Base-by-base conservation (phyloP, 2,329 filamentous ascomycete species). In the Fonsecaea nubica region DNA sequence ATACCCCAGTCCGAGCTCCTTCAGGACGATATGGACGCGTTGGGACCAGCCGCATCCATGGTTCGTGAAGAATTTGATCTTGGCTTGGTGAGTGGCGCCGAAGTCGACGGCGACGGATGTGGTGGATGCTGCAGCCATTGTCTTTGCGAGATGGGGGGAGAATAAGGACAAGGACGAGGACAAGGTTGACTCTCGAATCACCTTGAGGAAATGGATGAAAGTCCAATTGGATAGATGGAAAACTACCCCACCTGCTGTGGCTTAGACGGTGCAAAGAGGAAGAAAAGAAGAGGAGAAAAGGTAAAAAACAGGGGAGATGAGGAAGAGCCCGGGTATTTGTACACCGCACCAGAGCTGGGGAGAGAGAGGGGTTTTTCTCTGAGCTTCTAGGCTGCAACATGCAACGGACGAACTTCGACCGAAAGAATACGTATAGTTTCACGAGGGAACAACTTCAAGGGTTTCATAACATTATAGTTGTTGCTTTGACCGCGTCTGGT, bases 31-130 rank as follows among this genome's bases (percentile, higher is more conserved):
- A 72, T 93, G 89, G 0, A 87, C 90, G 40, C 92, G 89, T 75
- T 94, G 91, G 15, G 90, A 91, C 77, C 86, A 92, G 25, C 90
- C 90, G 76, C 90, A 93, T 58, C 71, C 59, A 72, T 87, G 88
- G 80, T 88, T 90, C 57, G 90, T 92, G 79, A 92, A 92, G 50
- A 92, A 81, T 36, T 81, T 88, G 76, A 91, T 87, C 71, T 86
- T 86, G 13, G 65, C 62, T 6, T 61, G 60, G 2, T 38, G 33
- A 78, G 67, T 66, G 71, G 71, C 30, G 45, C 21, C 45, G 2
- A 8, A 9, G 21, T 32, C 8, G 8, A 4, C 10, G 30, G 15
- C 30, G 6, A 2, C 18, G 32, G 30, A n/a, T 3, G 45, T 25
- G 15, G 30, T 32, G 18, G 58, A 36, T 21, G 32, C 18, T 21